Percentiles rank a stretch among this genome's conserved stretches.
Evolutionary conservation across 2,329 filamentous ascomycete species (phyloP).

Genomic region (Hypoxylon rubiginosum): DNA sequence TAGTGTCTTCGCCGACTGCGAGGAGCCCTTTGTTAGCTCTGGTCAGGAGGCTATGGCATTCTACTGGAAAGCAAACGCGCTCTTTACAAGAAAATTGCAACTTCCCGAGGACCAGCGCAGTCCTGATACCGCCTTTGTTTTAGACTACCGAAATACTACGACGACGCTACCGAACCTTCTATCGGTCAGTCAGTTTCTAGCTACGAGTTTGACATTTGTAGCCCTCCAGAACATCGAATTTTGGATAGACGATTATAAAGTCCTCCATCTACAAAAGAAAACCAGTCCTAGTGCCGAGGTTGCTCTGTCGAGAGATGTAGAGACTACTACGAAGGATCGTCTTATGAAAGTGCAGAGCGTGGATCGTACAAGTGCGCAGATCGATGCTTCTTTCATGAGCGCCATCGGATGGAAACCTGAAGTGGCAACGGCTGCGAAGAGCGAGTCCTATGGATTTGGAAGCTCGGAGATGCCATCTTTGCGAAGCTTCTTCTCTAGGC

Average conservation of each 20-base stretch:
- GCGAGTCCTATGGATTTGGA: constrained; percentile 64
- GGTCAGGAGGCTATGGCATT: constrained; percentile 96
- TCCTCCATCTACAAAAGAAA: constrained; percentile 86
- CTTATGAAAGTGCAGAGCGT: constrained; percentile 89
- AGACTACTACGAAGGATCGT: constrained; percentile 85
- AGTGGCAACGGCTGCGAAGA: constrained; percentile 57
- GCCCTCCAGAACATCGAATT: constrained; percentile 89
- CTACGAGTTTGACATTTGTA: constrained; percentile 96
- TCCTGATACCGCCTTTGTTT: constrained; percentile 87
- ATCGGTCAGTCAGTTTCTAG: constrained; percentile 90
- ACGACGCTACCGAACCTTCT: constrained; percentile 89
- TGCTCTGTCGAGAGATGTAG: constrained; percentile 81
- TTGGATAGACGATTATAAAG: constrained; percentile 87
- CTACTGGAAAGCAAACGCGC: constrained; percentile 98
- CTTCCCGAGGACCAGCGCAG: constrained; percentile 76
- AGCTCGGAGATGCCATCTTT: constrained; percentile 72
- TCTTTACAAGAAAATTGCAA: constrained; percentile 90
- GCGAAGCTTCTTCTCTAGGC: constrained; percentile 82
- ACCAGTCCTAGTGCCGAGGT: constrained; percentile 82
- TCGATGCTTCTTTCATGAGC: constrained; percentile 91
- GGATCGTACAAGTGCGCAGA: constrained; percentile 88
- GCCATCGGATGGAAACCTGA: constrained; percentile 85
- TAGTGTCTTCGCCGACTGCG: constrained; percentile 97
- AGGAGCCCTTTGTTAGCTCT: constrained; percentile 96
- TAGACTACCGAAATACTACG: constrained; percentile 91